These are phyloP conservation scores for Actinomortierella ambigua DNA, from an alignment of 371 early-diverging fungal genomes.

Conservation along the genomic window DNA sequence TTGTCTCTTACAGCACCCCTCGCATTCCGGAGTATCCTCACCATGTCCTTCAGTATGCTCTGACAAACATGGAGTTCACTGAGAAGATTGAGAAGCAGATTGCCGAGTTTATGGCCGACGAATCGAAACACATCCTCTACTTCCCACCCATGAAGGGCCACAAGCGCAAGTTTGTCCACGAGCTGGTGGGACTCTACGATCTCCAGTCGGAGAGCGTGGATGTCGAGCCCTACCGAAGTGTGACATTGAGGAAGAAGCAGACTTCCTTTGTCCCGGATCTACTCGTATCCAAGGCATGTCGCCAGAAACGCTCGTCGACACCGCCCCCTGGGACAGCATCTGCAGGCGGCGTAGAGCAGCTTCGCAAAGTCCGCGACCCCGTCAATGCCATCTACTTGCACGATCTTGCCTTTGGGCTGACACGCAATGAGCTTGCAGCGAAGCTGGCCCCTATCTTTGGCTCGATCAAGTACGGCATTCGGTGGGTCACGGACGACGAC, in stretches of 20 bases:
- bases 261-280: conserved; percentile 48
- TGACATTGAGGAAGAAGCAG: conserved; percentile 61
- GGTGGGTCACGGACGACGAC: conserved; percentile 62
- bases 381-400: conserved; percentile 62
- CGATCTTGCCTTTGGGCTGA: conserved; percentile 61
- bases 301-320: conserved; percentile 19
- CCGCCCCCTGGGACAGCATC: conserved; percentile 2
- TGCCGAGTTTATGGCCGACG: conserved; percentile 65
- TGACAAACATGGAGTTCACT: conserved; percentile 62
- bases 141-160: conserved; percentile 72
- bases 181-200: conserved; percentile 68
- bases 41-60: conserved; percentile 64
- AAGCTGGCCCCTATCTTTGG: conserved; percentile 49
- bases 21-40: conserved; percentile 62
- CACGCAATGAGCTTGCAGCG: conserved; percentile 53
- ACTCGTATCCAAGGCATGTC: conserved; percentile 29
- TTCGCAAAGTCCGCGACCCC: conserved; percentile 46
- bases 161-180: conserved; percentile 73
- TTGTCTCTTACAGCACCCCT: conserved; percentile 19
- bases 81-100: conserved; percentile 63
- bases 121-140: conserved; percentile 52
- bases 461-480: conserved; percentile 50
- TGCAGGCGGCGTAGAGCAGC: conserved; percentile 28
- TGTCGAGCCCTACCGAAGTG: conserved; percentile 74
- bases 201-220: conserved; percentile 72